These are phyloP conservation scores for Lunasporangiospora selenospora DNA, from an alignment of 192 early-diverging fungal genomes.

Conservation along the genomic window DNA sequence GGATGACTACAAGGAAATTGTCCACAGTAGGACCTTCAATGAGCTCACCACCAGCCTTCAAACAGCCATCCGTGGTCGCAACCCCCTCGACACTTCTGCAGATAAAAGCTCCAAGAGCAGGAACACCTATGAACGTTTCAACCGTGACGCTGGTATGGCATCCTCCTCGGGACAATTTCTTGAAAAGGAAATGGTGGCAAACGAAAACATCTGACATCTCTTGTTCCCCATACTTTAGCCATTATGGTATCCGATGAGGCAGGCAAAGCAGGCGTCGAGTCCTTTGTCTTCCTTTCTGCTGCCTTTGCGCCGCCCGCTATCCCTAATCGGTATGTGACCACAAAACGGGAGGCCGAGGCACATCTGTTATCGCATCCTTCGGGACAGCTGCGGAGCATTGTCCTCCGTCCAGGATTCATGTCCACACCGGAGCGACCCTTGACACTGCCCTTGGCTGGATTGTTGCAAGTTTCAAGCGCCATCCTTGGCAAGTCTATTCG, in stretches of 20 bases:
- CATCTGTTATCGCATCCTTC: constrained; percentile 54
- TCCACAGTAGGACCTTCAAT: constrained; percentile 37
- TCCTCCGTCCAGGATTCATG: constrained; percentile 59
- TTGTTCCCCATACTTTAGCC: constrained; percentile 43
- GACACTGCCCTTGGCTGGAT: constrained; percentile 64
- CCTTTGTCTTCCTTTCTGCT: constrained; percentile 76
- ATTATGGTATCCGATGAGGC: constrained; percentile 62
- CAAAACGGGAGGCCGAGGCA: constrained; percentile 75
- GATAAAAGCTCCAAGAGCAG: constrained; percentile 27
- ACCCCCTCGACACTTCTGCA: constrained; percentile 57
- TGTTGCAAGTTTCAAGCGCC: constrained; percentile 53
- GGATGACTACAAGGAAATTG: constrained; percentile 66
- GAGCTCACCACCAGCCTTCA: constrained; percentile 43
- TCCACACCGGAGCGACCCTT: constrained; percentile 64
- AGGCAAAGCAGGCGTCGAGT: constrained; percentile 51
- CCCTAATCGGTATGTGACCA: constrained; percentile 72
- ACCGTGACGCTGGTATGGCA: constrained; percentile 70
- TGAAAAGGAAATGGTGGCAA: no score
- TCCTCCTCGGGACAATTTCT: background rate
- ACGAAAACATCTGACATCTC: background rate
- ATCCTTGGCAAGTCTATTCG: constrained; percentile 45
- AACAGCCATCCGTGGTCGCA: constrained; percentile 40
- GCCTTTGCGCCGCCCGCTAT: constrained; percentile 67
- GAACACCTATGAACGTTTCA: constrained; percentile 66
- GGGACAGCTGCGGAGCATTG: constrained; percentile 54